Base-by-base conservation (phyloP, 83 land plant genomes). In the Picea abies region DNA sequence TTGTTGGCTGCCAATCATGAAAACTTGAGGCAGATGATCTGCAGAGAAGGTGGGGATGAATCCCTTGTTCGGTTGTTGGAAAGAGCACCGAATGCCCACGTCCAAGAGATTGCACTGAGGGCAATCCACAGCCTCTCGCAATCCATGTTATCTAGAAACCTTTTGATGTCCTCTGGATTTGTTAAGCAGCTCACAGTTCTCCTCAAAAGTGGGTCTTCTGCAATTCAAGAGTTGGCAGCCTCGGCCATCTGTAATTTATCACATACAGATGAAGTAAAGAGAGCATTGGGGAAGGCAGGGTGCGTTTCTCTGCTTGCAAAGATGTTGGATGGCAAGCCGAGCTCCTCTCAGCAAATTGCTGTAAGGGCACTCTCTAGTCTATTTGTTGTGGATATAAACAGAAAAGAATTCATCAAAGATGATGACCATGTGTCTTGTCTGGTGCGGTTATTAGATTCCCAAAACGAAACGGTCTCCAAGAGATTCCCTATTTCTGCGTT, bases 321-420 rank as follows among this genome's bases (percentile, higher is more conserved):
- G 84, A 82, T 94, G 82, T 79, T 96, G 85, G 98, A 96, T 81
- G 84, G 84, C 61, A 91, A 92, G 68, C 86, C 88, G 9, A 89
- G 66, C 60, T 89, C 88, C 63, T 26, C 86, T 64, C 95, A 92
- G 73, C 93, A 92, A 81, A 80, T 82, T 60, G 94, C 96, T 9
- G 87, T 85, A 4, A 84, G 87, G 60, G 89, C 90, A 11, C 87
- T 94, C 25, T 84, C 86, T 2, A 61, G 80, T 47, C 47, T 94
- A 81, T 70, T 94, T 39, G 80, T 84, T 10, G 68, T 87, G 14
- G 81, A 84, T 4, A 89, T 35, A 61, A 94, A 92, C 61, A 26
- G 86, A 37, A 85, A 81, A 83, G 83, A 78, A 25, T 86, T 94
- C 63, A 60, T 82, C 0, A 84, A 87, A 56, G 91, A 90, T 29